These are phyloP conservation scores for Eucalyptus coolabah DNA, from an alignment of 345 rosid genomes.

Conservation along the genomic window DNA sequence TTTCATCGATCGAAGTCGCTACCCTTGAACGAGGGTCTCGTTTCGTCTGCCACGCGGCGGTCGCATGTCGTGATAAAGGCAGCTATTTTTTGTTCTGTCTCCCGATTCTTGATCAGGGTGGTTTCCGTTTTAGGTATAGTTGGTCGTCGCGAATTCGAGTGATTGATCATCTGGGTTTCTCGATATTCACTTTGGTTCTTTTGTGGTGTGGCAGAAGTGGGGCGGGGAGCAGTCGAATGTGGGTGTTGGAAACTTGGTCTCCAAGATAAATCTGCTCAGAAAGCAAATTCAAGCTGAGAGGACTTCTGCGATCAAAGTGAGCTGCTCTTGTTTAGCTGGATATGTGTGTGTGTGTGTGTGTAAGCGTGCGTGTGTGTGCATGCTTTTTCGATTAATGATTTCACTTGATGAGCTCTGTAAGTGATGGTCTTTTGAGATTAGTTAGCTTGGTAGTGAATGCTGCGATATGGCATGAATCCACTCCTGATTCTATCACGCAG, in stretches of 20 bases:
- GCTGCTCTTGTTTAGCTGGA: neutral
- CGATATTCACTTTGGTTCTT: neutral
- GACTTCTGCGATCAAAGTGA: conserved; percentile 45
- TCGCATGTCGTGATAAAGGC: neutral
- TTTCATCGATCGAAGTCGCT: neutral
- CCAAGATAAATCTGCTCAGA: conserved; percentile 58
- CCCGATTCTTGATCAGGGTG: neutral
- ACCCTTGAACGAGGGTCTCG: neutral
- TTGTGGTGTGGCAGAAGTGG: conserved; percentile 23
- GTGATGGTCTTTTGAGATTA: neutral
- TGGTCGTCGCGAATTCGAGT: neutral
- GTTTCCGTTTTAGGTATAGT: neutral
- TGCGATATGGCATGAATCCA: neutral
- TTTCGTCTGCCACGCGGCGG: neutral
- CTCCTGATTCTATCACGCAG: conserved; percentile 14
- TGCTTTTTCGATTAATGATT: neutral
- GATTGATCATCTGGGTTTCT: neutral
- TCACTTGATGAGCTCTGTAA: neutral
- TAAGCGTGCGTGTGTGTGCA: neutral
- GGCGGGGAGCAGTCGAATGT: conserved; percentile 34
- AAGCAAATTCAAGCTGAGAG: conserved; percentile 76
- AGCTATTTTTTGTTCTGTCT: neutral
- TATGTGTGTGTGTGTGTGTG: neutral
- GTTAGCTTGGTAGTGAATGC: neutral
- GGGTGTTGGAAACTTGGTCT: conserved; percentile 39